Base-by-base conservation (phyloP, 2,329 filamentous ascomycete species). In the Aspergillus clavatus region DNA sequence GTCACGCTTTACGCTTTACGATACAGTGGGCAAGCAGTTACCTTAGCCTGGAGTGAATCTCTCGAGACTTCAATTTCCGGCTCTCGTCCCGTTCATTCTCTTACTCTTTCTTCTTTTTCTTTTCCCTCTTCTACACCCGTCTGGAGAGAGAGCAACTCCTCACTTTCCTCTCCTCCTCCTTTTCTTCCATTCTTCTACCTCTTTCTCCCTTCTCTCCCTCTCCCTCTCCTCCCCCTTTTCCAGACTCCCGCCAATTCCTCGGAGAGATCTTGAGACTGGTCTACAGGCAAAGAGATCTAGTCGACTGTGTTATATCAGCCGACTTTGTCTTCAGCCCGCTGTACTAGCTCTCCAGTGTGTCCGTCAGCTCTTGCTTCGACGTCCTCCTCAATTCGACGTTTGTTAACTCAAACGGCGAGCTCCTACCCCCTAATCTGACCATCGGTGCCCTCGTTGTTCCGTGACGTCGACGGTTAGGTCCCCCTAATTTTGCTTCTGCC, bases 71-170 rank as follows among this genome's bases (percentile, higher is more conserved):
- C 56, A 57, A 58, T 57, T 57, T 57, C 50, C 49, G 51, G 53
- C 48, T 52, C 52, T 54, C 52, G 43, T 53, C 52, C 48, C 45
- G 49, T 56, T 56, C 31, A 35, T 48, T 60, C 56, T 60, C 53
- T 48, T 56, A 59, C 50, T 58, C 50, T 58, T 57, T 54, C 53
- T 54, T 52, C 46, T 51, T 56, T 61, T 57, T 55, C 57, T 58
- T 64, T 66, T 63, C 11, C 58, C 56, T 57, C 57, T 60, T 53
- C 60, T 65, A 67, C 65, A 69, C 60, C 63, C 62, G 63, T 59
- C 63, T 69, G 66, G 65, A 69, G 66, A 67, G 65, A 67, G 65
- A 68, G 59, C 52, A 57, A 58, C 59, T 56, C 58, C 61, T 66
- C 62, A 54, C 61, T 57, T 58, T 57, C 60, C 59, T 63, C 62